Conservation (phyloP, 1,139 yeast species). For the Maudiozyma humilis region DNA sequence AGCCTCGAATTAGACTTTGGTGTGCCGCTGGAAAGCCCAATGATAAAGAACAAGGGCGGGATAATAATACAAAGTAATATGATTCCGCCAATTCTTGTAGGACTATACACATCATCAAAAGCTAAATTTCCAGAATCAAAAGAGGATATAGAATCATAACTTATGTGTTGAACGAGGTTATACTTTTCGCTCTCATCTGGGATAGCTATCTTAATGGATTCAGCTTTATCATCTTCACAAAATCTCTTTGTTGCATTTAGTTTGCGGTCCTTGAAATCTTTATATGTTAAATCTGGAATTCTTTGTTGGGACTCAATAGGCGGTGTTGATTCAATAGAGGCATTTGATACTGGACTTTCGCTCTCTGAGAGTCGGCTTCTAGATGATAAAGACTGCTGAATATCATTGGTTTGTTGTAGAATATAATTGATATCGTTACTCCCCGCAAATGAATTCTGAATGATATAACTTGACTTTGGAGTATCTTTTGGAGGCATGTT, state of each 20-base stretch:
- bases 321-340: too few relatives aligned
- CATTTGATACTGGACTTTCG: too few relatives aligned
- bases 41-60: constrained; percentile 27
- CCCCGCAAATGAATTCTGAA: constrained; percentile 7
- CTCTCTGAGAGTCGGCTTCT: not conserved
- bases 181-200: constrained; percentile 8
- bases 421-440: not conserved
- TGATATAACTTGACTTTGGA: constrained; percentile 7
- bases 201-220: not conserved
- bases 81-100: constrained; percentile 13
- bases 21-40: constrained; percentile 16
- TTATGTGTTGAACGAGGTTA: constrained; percentile 20
- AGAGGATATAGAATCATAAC: constrained; percentile 12
- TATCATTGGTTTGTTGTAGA: not conserved
- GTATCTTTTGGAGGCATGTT: not conserved
- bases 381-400: not conserved
- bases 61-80: constrained; percentile 17
- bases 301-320: too few relatives aligned
- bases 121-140: constrained; percentile 11
- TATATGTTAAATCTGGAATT: not conserved
- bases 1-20: constrained; percentile 20
- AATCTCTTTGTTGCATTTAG: too few relatives aligned
- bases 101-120: constrained; percentile 19
- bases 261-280: not conserved
- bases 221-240: constrained; percentile 1